Conservation (phyloP, 805 yeast genomes). For the Lipomyces orientalis region DNA sequence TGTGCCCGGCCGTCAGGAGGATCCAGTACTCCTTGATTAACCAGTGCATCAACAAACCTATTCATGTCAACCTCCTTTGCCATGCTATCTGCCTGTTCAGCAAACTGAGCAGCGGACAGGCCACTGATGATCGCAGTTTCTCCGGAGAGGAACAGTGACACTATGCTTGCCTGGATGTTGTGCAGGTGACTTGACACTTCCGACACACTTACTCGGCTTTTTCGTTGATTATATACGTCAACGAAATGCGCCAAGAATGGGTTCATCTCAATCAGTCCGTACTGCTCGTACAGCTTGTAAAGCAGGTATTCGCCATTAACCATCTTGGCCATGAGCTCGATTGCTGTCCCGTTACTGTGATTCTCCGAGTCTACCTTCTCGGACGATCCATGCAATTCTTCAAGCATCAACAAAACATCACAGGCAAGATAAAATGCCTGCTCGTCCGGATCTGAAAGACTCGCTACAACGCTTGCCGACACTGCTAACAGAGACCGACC, state of each 20-base stretch:
- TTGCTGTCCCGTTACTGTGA: neutral
- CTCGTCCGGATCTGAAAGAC: slow-evolving; percentile 22
- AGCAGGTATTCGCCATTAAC: slow-evolving; percentile 31
- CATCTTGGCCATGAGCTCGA: slow-evolving; percentile 8
- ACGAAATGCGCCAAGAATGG: slow-evolving; percentile 33
- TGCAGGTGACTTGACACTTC: neutral
- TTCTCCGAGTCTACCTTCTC: neutral
- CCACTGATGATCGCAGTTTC: slow-evolving; percentile 7
- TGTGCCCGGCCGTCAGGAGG: slow-evolving; percentile 13
- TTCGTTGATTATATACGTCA: slow-evolving; percentile 17
- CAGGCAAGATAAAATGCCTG: slow-evolving; percentile 28
- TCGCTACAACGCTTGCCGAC: slow-evolving; percentile 9
- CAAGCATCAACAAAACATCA: slow-evolving; percentile 27
- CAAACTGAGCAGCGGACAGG: slow-evolving; percentile 9
- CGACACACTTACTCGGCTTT: neutral
- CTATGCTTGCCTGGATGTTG: slow-evolving; percentile 21
- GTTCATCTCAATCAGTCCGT: slow-evolving; percentile 27
- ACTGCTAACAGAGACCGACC: slow-evolving; percentile 13
- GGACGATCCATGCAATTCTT: slow-evolving; percentile 4
- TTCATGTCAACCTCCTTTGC: slow-evolving; percentile 22
- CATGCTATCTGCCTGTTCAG: slow-evolving; percentile 7
- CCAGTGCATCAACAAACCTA: slow-evolving; percentile 25
- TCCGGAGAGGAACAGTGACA: slow-evolving; percentile 23
- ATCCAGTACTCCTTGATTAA: slow-evolving; percentile 30
- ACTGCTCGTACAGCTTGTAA: slow-evolving; percentile 26